Percentiles rank a stretch among this genome's conserved stretches.
These are phyloP conservation scores for Rhizoclosmatium sp. DNA, from an alignment of 192 early-diverging fungal species.

Conservation along the genomic window DNA sequence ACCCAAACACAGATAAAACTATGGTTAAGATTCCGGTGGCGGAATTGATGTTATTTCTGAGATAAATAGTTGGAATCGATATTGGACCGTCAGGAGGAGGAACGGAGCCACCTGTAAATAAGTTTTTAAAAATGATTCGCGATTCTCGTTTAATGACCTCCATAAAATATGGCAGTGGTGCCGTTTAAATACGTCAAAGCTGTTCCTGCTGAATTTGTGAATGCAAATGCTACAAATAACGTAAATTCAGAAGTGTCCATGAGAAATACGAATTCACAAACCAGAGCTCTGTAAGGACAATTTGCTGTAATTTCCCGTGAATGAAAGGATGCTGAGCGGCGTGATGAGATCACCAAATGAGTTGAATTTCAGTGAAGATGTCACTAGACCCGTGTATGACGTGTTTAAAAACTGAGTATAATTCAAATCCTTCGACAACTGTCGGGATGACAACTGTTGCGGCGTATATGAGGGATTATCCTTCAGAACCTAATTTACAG, in stretches of 20 bases:
- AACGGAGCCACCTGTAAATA: background rate
- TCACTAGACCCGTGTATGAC: background rate
- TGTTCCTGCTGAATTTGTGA: background rate
- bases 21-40: background rate
- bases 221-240: background rate
- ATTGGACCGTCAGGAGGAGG: conserved; percentile 6
- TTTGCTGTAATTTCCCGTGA: no score
- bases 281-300: background rate
- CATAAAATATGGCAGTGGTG: background rate
- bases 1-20: background rate
- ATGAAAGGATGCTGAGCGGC: no score
- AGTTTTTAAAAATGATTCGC: background rate
- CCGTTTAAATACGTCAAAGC: background rate
- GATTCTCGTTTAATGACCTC: no score
- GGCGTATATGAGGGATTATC: background rate
- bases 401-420: background rate
- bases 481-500: no score
- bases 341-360: background rate
- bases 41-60: background rate
- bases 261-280: background rate
- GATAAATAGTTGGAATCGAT: no score
- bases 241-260: background rate
- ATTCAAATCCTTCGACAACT: background rate
- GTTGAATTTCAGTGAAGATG: background rate
- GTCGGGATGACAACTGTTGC: background rate